Evolutionary conservation across 352 stramenopile genomes (phyloP), one percentile per base, ranked within the genome.

Genomic region (Globisporangium spinosum): DNA sequence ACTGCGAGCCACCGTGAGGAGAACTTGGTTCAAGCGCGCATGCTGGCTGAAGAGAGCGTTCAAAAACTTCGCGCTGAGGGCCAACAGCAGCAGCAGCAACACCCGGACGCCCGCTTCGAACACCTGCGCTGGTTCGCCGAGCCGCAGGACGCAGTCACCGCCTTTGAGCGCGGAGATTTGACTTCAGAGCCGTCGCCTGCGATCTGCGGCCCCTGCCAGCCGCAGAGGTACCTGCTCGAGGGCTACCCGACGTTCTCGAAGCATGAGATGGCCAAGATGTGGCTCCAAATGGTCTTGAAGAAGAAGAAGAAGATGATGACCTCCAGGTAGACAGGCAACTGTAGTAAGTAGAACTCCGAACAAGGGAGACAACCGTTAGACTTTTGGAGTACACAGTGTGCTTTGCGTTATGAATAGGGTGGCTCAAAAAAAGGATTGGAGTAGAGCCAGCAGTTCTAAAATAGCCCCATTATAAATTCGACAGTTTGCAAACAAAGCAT

Each of bases 61-160:
- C 58, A 67, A 45, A 71, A 70, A 29, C 65, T 23, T 12, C n/a
- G 20, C 47, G n/a, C 20, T 55, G 20, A 27, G 4, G 2, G 20
- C 47, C 23, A 27, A 2, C n/a, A 55, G 47, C 20, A 55, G 7
- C 47, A 55, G 47, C 20, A 54, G 4, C 45, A 68, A 6, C 45
- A 66, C 71, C 0, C 78, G 82, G 69, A 90, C 89, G 73, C 73
- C 89, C 7, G 80, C 12, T 73, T 77, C 34, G 83, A 89, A 22
- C 71, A 72, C 27, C 73, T 95, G 17, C 82, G 87, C 40, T 95
- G 85, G 85, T 93, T 91, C 43, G 78, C 84, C 15, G 89, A 91
- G 60, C 85, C 87, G 35, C 80, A 78, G 0, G 85, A 95, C 68
- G 85, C 77, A 86, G 89, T 61, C 94, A 98, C 82, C 78, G 96